Conservation (phyloP, 495 filamentous ascomycete genomes). For the Trichoderma virens region DNA sequence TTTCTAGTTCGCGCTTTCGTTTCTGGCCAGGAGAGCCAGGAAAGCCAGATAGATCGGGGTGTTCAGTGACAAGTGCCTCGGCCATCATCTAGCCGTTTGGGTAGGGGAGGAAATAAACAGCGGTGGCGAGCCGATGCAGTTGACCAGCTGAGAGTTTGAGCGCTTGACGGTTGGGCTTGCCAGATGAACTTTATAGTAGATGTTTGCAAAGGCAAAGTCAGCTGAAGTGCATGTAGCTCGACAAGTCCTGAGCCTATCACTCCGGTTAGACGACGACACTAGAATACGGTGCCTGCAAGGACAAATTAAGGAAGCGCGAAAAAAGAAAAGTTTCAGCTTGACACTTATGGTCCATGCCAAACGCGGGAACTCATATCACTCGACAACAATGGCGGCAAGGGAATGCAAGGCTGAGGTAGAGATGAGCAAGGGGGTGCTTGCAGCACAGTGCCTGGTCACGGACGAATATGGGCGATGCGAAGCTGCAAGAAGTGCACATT, state of each 20-base stretch:
- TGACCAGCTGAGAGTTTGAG: background rate
- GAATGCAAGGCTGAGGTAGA: background rate
- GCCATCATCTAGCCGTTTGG: constrained; percentile 25
- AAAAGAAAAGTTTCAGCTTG: background rate
- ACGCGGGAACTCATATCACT: background rate
- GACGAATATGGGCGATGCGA: background rate
- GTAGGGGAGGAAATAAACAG: background rate
- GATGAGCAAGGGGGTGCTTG: background rate
- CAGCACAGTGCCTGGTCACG: background rate
- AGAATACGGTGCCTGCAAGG: background rate
- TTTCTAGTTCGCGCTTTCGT: constrained; percentile 40
- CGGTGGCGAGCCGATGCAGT: background rate
- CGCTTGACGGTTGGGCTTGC: background rate
- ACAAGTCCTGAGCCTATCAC: background rate
- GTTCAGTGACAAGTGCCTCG: constrained; percentile 34
- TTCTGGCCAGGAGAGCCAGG: constrained; percentile 32
- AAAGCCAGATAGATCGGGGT: constrained; percentile 24
- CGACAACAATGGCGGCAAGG: background rate
- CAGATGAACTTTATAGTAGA: background rate
- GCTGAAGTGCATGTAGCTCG: constrained; percentile 6
- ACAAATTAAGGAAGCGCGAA: background rate
- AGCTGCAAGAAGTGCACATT: background rate
- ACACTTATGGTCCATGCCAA: background rate
- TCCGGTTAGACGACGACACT: background rate
- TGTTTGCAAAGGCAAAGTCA: background rate